Evolutionary conservation across 352 stramenopile genomes (phyloP).

Genomic region (Phytophthora megakarya): DNA sequence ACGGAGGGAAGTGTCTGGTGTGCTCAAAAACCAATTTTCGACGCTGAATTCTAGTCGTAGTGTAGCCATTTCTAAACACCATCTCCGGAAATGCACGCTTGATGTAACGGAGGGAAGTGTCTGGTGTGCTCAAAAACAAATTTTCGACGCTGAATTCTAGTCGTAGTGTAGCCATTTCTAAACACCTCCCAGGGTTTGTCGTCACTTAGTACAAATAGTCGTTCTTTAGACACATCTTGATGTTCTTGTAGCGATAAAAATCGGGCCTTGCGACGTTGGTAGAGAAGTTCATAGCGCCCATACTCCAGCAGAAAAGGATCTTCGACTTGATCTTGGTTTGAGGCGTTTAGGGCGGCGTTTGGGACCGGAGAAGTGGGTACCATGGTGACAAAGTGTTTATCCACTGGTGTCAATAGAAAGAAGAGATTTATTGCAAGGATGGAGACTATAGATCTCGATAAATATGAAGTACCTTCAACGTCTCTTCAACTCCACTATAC

Average conservation of each 20-base stretch:
- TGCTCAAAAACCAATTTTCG: conserved; percentile 42
- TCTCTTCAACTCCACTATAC: conserved; percentile 9
- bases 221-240: conserved; percentile 11
- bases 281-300: conserved; percentile 4
- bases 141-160: conserved; percentile 23
- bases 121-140: conserved; percentile 40
- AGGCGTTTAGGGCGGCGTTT: background rate
- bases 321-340: background rate
- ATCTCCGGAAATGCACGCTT: conserved; percentile 35
- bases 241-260: conserved; percentile 10
- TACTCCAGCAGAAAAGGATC: conserved; percentile 9
- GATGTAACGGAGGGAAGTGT: conserved; percentile 45
- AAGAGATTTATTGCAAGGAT: background rate
- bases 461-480: background rate
- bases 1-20: conserved; percentile 31
- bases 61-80: conserved; percentile 37
- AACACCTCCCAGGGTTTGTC: conserved; percentile 52
- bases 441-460: background rate
- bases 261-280: conserved; percentile 5
- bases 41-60: conserved; percentile 14
- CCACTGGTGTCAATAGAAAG: background rate
- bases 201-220: conserved; percentile 42
- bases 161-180: conserved; percentile 8
- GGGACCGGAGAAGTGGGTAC: background rate
- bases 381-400: background rate